These are phyloP conservation scores for Coemansia sp. DNA, from an alignment of 192 early-diverging fungal genomes.

Conservation along the genomic window DNA sequence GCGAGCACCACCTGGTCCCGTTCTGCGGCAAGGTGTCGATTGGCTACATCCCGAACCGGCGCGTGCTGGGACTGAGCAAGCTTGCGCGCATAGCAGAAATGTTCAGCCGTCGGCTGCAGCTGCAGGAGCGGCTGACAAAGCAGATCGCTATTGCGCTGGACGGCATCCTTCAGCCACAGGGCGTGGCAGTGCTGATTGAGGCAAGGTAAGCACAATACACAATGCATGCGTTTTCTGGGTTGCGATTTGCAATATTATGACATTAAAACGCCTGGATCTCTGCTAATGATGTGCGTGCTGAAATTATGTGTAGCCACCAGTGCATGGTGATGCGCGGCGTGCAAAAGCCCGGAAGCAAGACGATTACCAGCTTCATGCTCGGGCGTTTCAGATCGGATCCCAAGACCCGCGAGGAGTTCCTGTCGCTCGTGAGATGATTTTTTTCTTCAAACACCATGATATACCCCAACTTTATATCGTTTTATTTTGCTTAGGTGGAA, in stretches of 20 bases:
- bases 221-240: not conserved
- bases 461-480: not conserved
- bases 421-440: conserved; percentile 65
- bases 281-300: not conserved
- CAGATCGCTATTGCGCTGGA: conserved; percentile 90
- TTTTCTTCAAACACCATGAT: not conserved
- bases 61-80: conserved; percentile 94
- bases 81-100: conserved; percentile 98
- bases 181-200: conserved; percentile 98
- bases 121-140: conserved; percentile 98
- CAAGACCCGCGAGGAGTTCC: conserved; percentile 95
- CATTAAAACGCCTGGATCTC: not conserved
- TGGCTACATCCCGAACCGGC: conserved; percentile 93
- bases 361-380: conserved; percentile 94
- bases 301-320: conserved; percentile 62
- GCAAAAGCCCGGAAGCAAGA: conserved; percentile 93
- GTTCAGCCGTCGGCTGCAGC: conserved; percentile 93
- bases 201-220: conserved; percentile 64
- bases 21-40: conserved; percentile 97
- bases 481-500: not conserved
- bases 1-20: conserved; percentile 99
- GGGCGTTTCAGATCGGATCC: conserved; percentile 88
- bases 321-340: conserved; percentile 99
- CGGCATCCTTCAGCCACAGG: conserved; percentile 90
- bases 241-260: conserved; percentile 1